A percentile compares a stretch with the other conserved stretches of the same genome.
Evolutionary conservation across 768 basidiomycete genomes (phyloP).

Genomic region (Pholiota molesta): DNA sequence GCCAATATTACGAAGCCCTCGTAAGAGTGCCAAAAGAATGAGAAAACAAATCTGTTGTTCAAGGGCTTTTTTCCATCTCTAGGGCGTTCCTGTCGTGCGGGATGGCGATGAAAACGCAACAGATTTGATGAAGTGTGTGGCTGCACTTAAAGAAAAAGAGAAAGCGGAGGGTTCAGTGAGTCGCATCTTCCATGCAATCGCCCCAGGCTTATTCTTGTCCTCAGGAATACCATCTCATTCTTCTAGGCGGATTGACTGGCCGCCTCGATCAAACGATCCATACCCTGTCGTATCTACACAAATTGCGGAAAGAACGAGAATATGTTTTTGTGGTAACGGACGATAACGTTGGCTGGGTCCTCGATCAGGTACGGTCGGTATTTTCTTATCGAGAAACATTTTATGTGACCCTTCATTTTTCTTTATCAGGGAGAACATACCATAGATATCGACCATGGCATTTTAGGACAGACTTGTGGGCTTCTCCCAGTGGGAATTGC

Average conservation of each 20-base stretch:
- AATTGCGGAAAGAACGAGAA: constrained; percentile 62
- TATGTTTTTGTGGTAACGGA: constrained; percentile 82
- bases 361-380: constrained; percentile 42
- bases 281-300: constrained; percentile 82
- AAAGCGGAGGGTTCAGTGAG: constrained; percentile 40
- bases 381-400: background rate
- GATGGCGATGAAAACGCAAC: constrained; percentile 86
- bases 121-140: constrained; percentile 93
- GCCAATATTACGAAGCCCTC: constrained; percentile 60
- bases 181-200: constrained; percentile 6
- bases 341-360: constrained; percentile 89
- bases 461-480: constrained; percentile 89
- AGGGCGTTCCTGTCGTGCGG: constrained; percentile 71
- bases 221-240: constrained; percentile 64
- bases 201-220: background rate
- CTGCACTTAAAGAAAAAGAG: constrained; percentile 63
- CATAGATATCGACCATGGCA: constrained; percentile 71
- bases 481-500: constrained; percentile 91
- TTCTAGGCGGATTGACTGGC: constrained; percentile 89
- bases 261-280: constrained; percentile 95
- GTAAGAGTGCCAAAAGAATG: constrained; percentile 38
- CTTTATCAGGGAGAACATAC: constrained; percentile 74
- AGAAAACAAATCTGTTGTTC: background rate
- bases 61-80: background rate
- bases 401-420: background rate